These are phyloP conservation scores for Baeospora myosura DNA, from an alignment of 1,284 basidiomycete species.

Conservation along the genomic window DNA sequence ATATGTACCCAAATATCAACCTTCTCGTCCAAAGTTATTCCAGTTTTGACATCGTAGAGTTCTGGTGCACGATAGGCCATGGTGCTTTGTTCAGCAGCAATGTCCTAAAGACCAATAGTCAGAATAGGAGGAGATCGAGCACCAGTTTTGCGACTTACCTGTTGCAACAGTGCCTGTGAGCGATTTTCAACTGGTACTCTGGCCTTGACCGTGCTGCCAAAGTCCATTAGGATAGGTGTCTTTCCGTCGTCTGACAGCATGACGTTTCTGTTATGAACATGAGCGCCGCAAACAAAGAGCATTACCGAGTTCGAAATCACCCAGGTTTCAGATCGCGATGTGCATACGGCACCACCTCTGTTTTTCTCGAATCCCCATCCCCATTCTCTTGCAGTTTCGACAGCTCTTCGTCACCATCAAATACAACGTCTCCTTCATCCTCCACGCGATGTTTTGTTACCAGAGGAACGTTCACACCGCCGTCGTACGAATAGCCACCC, in stretches of 20 bases:
- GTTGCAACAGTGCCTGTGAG: constrained; percentile 80
- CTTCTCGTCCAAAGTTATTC: constrained; percentile 80
- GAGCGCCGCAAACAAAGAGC: neutral
- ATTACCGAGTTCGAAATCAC: constrained; percentile 31
- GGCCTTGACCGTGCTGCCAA: constrained; percentile 84
- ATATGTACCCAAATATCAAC: constrained; percentile 88
- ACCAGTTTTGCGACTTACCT: constrained; percentile 34
- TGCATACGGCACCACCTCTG: constrained; percentile 79
- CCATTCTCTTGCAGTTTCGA: constrained; percentile 27
- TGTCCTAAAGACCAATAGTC: constrained; percentile 69
- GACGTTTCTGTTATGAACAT: constrained; percentile 62
- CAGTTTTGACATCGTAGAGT: constrained; percentile 92
- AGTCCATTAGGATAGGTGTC: constrained; percentile 96
- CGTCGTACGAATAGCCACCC: constrained; percentile 64
- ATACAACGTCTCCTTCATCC: constrained; percentile 55
- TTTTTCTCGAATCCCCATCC: constrained; percentile 31
- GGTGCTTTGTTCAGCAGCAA: constrained; percentile 90
- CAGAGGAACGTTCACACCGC: constrained; percentile 38
- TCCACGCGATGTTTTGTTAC: constrained; percentile 42
- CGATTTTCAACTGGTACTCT: constrained; percentile 74
- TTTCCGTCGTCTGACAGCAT: constrained; percentile 94
- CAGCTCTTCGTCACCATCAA: constrained; percentile 72
- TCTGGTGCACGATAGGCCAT: constrained; percentile 97
- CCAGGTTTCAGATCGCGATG: constrained; percentile 97
- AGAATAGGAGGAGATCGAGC: neutral